These are phyloP conservation scores for Hymenoscyphus albidus DNA, from an alignment of 2,329 filamentous ascomycete genomes.

Conservation along the genomic window DNA sequence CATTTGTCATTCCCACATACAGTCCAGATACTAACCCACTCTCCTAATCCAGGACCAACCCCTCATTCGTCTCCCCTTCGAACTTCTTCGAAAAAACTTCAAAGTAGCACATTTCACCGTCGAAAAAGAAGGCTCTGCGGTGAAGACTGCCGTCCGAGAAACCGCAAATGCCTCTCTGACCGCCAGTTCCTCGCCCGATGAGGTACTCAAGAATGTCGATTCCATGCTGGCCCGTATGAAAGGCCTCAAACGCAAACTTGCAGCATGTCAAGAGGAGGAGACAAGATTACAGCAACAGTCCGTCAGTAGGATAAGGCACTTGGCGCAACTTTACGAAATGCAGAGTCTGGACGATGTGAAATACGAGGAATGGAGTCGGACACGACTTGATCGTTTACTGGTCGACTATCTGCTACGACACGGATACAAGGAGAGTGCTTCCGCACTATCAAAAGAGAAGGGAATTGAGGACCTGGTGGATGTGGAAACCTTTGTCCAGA, in stretches of 20 bases:
- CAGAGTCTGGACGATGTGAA: constrained; percentile 82
- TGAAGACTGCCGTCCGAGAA: constrained; percentile 59
- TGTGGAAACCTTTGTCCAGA: constrained; percentile 79
- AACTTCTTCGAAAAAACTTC: constrained; percentile 91
- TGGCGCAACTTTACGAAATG: constrained; percentile 77
- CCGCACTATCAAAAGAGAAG: constrained; percentile 69
- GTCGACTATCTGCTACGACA: constrained; percentile 89
- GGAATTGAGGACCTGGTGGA: constrained; percentile 80
- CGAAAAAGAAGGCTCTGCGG: constrained; percentile 63
- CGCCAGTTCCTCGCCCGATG: constrained; percentile 61
- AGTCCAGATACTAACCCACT: constrained; percentile 16
- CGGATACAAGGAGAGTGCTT: constrained; percentile 76
- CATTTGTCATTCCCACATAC: constrained; percentile 11
- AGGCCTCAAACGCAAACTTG: constrained; percentile 82
- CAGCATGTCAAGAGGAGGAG: constrained; percentile 74
- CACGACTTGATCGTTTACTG: constrained; percentile 75
- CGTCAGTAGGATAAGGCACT: constrained; percentile 71
- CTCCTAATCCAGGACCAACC: constrained; percentile 72
- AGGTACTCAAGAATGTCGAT: constrained; percentile 78
- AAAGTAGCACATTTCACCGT: constrained; percentile 75
- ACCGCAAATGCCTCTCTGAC: constrained; percentile 43
- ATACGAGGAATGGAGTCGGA: constrained; percentile 86
- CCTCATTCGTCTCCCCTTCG: constrained; percentile 85
- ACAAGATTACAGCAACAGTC: constrained; percentile 69
- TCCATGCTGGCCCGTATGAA: constrained; percentile 81